Evolutionary conservation across 352 stramenopile genomes (phyloP).

Genomic region (Phytophthora capsici): DNA sequence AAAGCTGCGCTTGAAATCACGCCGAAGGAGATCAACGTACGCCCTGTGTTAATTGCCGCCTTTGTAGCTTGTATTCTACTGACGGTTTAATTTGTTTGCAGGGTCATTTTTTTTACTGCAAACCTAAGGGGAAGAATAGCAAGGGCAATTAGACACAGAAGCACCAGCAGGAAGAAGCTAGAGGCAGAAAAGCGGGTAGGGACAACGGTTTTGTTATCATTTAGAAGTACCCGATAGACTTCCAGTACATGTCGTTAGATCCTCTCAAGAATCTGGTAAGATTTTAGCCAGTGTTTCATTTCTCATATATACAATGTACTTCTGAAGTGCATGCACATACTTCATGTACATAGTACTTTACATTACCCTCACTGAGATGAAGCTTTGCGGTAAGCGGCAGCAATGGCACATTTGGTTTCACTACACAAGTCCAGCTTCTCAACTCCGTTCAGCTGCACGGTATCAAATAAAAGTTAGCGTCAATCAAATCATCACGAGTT

Average conservation of each 20-base stretch:
- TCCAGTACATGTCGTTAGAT: too few relatives aligned
- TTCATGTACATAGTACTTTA: not conserved
- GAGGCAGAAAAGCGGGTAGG: too few relatives aligned
- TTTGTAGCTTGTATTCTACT: not conserved
- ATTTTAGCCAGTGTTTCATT: too few relatives aligned
- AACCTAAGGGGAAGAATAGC: too few relatives aligned
- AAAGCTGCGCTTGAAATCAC: constrained; percentile 62
- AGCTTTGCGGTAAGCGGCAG: constrained; percentile 51
- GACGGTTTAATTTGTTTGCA: not conserved
- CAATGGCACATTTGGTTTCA: constrained; percentile 70
- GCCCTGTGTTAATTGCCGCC: constrained; percentile 13
- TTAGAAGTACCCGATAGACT: too few relatives aligned
- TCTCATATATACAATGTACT: too few relatives aligned
- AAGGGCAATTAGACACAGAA: too few relatives aligned
- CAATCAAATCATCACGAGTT: not conserved
- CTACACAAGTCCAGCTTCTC: constrained; percentile 66
- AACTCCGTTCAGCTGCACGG: constrained; percentile 50
- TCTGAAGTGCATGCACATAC: too few relatives aligned
- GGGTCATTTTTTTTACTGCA: not conserved
- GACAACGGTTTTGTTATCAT: too few relatives aligned
- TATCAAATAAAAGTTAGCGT: constrained; percentile 1
- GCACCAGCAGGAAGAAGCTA: too few relatives aligned
- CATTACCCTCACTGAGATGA: constrained; percentile 22
- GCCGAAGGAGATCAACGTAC: constrained; percentile 72
- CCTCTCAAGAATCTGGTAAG: too few relatives aligned